These are phyloP conservation scores for Elsinoe arachidis DNA, from an alignment of 2,329 filamentous ascomycete genomes.

Conservation along the genomic window DNA sequence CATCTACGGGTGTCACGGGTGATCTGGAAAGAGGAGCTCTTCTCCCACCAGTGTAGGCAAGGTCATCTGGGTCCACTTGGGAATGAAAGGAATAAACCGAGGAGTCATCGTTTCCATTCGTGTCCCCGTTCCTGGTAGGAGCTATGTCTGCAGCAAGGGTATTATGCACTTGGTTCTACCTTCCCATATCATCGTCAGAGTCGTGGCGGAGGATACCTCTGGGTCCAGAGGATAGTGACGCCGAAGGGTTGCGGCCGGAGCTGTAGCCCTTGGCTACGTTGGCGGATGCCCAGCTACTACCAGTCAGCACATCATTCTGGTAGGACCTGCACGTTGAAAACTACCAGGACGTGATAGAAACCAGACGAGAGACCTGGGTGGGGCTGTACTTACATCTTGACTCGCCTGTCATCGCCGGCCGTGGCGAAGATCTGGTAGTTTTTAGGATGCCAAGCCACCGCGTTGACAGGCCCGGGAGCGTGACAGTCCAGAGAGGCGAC, in stretches of 20 bases:
- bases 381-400: slow-evolving; percentile 63
- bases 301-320: no score
- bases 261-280: background rate
- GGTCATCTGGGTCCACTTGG: no score
- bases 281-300: slow-evolving; percentile 9
- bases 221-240: background rate
- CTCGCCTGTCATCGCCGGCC: slow-evolving; percentile 75
- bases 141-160: background rate
- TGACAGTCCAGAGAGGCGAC: slow-evolving; percentile 74
- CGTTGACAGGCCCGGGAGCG: slow-evolving; percentile 66
- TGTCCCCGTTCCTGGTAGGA: background rate
- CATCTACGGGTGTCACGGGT: no score
- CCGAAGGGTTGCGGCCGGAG: background rate
- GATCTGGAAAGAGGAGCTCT: background rate
- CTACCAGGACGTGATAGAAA: background rate
- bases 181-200: background rate
- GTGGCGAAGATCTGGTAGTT: slow-evolving; percentile 81
- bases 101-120: background rate
- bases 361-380: slow-evolving; percentile 17
- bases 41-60: background rate
- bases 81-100: background rate
- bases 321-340: no score
- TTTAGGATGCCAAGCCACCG: slow-evolving; percentile 78
- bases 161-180: background rate
- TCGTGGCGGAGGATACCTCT: slow-evolving; percentile 1